A percentile compares a stretch with the other conserved stretches of the same genome.
These are phyloP conservation scores for Thelonectria blattea DNA, from an alignment of 2,329 filamentous ascomycete species.

Conservation along the genomic window DNA sequence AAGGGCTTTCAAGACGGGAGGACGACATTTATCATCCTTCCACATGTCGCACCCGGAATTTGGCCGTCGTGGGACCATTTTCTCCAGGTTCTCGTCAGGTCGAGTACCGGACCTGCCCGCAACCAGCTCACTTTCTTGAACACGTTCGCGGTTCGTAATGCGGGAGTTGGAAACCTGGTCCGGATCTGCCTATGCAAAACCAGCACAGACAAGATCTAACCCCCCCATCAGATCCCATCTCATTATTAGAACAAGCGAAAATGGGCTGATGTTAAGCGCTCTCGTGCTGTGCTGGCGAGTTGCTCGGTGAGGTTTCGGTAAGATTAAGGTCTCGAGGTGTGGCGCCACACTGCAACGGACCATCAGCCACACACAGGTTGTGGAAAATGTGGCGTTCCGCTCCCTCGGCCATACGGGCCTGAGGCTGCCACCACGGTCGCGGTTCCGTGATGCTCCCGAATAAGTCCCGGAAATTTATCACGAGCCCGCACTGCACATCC, in stretches of 20 bases:
- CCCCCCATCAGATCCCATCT: slow-evolving; percentile 5
- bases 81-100: slow-evolving; percentile 14
- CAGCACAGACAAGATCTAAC: slow-evolving; percentile 6
- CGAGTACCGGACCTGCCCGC: slow-evolving; percentile 14
- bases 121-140: slow-evolving; percentile 5
- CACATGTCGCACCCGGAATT: background rate
- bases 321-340: slow-evolving; percentile 2
- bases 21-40: background rate
- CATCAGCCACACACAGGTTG: slow-evolving; percentile 21
- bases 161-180: slow-evolving; percentile 5
- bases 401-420: slow-evolving; percentile 29
- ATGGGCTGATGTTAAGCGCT: slow-evolving; percentile 9
- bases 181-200: slow-evolving; percentile 2
- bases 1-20: slow-evolving; percentile 4
- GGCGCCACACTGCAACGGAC: slow-evolving; percentile 23
- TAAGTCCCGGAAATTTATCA: slow-evolving; percentile 44
- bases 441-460: slow-evolving; percentile 43
- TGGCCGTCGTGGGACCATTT: slow-evolving; percentile 15
- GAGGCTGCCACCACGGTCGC: slow-evolving; percentile 39
- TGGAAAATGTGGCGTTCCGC: slow-evolving; percentile 11
- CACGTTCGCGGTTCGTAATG: slow-evolving; percentile 1
- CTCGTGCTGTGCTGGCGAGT: background rate
- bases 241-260: slow-evolving; percentile 9
- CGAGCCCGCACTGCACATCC: slow-evolving; percentile 39
- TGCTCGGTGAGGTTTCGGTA: background rate